Conservation (phyloP, 2,329 filamentous ascomycete genomes). For the Ophiostoma australiae region DNA sequence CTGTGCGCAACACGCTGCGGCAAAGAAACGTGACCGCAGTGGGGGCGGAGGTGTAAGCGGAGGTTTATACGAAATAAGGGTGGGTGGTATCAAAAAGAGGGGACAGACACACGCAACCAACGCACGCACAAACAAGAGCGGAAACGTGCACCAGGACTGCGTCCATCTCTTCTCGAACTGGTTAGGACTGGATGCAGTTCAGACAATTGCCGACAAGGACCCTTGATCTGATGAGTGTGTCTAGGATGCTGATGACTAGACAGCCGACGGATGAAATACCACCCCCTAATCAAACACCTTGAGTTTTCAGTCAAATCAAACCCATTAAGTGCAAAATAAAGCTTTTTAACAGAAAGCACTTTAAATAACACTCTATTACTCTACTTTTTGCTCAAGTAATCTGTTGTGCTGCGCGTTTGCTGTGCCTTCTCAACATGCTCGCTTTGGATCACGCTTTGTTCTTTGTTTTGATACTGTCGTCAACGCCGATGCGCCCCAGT, state of each 20-base stretch:
- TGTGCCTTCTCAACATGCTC: neutral
- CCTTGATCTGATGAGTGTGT: neutral
- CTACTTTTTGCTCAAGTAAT: neutral
- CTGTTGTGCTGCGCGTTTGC: neutral
- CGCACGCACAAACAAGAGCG: neutral
- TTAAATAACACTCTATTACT: neutral
- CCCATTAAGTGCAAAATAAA: neutral
- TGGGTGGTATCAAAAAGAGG: conserved; percentile 5
- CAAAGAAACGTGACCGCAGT: neutral
- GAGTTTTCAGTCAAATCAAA: neutral
- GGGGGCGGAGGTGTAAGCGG: conserved; percentile 1
- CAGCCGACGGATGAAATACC: neutral
- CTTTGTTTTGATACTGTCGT: neutral
- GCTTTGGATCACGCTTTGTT: neutral
- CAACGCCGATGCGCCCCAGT: neutral
- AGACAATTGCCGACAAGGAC: neutral
- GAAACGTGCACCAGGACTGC: neutral
- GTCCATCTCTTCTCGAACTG: neutral
- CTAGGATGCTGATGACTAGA: neutral
- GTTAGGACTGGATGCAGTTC: neutral
- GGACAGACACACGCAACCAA: neutral
- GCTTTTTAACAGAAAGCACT: neutral
- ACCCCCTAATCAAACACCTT: neutral
- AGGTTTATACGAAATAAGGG: neutral
- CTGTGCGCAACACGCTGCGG: conserved; percentile 11